A percentile compares a stretch with the other conserved stretches of the same genome.
These are phyloP conservation scores for Naematelia aurantialba DNA, from an alignment of 768 basidiomycete species.

Conservation along the genomic window DNA sequence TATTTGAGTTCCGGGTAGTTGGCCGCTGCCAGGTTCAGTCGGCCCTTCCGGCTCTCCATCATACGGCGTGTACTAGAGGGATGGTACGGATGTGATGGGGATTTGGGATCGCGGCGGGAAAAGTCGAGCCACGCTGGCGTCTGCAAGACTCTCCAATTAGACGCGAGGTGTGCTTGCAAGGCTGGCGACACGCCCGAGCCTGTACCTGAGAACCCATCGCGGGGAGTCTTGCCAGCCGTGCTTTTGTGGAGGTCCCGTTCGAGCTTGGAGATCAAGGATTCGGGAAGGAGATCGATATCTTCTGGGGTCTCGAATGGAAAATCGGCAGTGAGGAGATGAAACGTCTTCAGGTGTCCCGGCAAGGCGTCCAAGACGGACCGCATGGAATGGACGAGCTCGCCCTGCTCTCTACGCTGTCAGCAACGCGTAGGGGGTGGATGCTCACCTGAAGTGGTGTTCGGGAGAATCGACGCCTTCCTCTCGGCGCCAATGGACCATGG, in stretches of 20 bases:
- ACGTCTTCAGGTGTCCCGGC: slow-evolving; percentile 33
- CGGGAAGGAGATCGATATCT: slow-evolving; percentile 30
- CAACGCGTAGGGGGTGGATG: not conserved
- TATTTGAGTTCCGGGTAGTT: slow-evolving; percentile 40
- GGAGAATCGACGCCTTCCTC: slow-evolving; percentile 38
- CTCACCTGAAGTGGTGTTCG: slow-evolving; percentile 44
- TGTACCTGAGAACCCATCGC: not conserved
- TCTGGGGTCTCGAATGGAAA: slow-evolving; percentile 22
- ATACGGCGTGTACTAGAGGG: slow-evolving; percentile 15
- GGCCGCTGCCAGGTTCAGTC: slow-evolving; percentile 8
- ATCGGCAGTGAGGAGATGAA: slow-evolving; percentile 43
- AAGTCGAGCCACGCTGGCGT: slow-evolving; percentile 44
- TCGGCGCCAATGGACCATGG: slow-evolving; percentile 27
- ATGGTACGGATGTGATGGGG: slow-evolving; percentile 38
- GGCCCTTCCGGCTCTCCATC: slow-evolving; percentile 1
- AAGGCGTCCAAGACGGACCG: slow-evolving; percentile 41
- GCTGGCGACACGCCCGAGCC: slow-evolving; percentile 15
- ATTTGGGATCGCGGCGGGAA: slow-evolving; percentile 31
- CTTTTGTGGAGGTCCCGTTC: slow-evolving; percentile 11
- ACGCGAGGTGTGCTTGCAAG: slow-evolving; percentile 20
- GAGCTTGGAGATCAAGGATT: slow-evolving; percentile 18
- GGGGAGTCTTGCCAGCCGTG: slow-evolving; percentile 3
- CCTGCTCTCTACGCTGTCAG: slow-evolving; percentile 32
- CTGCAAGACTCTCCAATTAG: slow-evolving; percentile 40
- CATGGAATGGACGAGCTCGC: slow-evolving; percentile 46